Conservation (phyloP, 2,329 filamentous ascomycete genomes). For the Monosporascus ibericus region DNA sequence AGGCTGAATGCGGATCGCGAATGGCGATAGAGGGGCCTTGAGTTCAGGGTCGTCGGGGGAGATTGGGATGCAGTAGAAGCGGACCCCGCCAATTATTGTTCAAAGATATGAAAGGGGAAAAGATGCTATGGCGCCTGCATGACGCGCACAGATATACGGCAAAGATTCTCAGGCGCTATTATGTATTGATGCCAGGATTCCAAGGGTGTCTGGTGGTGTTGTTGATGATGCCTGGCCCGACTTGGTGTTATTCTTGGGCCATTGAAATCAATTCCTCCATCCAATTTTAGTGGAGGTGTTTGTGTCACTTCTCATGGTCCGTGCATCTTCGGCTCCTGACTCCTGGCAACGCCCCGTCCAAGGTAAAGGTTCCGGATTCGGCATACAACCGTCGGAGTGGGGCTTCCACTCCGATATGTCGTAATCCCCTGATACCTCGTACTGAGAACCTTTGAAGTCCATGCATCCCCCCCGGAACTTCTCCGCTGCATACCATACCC, state of each 20-base stretch:
- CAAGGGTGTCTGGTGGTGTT: not conserved
- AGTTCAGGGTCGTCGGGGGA: too few relatives aligned
- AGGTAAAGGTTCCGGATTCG: too few relatives aligned
- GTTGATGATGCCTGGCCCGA: not conserved
- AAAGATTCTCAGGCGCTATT: not conserved
- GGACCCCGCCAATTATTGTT: not conserved
- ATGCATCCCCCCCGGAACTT: too few relatives aligned
- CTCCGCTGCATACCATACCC: too few relatives aligned
- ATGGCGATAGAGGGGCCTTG: not conserved
- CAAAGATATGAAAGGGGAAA: not conserved
- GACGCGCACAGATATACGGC: conserved; percentile 10
- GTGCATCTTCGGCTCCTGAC: not conserved
- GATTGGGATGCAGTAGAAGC: not conserved
- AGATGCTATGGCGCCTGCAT: conserved; percentile 21
- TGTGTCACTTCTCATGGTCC: not conserved
- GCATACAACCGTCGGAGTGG: too few relatives aligned
- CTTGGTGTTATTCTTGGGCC: not conserved
- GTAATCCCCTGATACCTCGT: too few relatives aligned
- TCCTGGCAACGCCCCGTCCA: not conserved
- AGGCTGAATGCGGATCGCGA: not conserved
- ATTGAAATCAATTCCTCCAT: not conserved
- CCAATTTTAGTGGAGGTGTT: not conserved
- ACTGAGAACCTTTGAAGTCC: too few relatives aligned
- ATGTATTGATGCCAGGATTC: not conserved
- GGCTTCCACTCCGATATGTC: too few relatives aligned